Evolutionary conservation across 495 filamentous ascomycete species (phyloP).

Genomic region (Rhizodiscina lignyota): DNA sequence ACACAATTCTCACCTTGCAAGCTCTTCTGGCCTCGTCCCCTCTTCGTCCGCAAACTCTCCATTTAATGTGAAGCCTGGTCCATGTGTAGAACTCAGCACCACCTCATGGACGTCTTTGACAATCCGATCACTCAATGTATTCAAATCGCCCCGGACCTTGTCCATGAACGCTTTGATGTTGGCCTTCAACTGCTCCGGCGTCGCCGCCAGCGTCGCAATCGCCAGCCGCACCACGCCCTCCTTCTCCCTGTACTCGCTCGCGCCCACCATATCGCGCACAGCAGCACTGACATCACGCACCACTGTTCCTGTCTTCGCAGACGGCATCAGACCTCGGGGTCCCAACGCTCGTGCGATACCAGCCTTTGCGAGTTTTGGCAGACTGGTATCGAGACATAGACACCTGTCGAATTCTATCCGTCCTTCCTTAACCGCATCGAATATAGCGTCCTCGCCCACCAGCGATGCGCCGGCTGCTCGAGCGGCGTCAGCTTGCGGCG

Average conservation of each 20-base stretch:
- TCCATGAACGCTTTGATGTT: conserved; percentile 71
- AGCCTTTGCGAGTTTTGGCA: conserved; percentile 58
- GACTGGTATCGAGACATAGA: conserved; percentile 67
- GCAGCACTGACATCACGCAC: conserved; percentile 55
- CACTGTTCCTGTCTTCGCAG: conserved; percentile 68
- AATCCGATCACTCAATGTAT: conserved; percentile 46
- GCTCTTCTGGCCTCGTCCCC: too few relatives aligned
- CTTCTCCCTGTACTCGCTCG: conserved; percentile 72
- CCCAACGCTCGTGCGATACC: conserved; percentile 66
- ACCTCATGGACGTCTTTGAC: conserved; percentile 82
- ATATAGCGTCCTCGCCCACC: conserved; percentile 72
- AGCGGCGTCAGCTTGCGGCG: conserved; percentile 50
- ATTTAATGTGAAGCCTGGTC: not conserved
- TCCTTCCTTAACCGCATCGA: conserved; percentile 58
- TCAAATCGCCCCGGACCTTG: conserved; percentile 62
- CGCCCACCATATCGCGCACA: conserved; percentile 66
- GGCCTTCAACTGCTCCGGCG: conserved; percentile 65
- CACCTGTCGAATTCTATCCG: conserved; percentile 75
- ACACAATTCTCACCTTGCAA: too few relatives aligned
- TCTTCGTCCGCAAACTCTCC: not conserved
- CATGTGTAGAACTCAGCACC: conserved; percentile 22
- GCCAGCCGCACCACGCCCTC: conserved; percentile 73
- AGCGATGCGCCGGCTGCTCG: conserved; percentile 56
- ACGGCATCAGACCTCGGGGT: conserved; percentile 85
- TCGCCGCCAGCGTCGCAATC: conserved; percentile 80